Percentiles rank a stretch among this genome's conserved stretches.
phyloP scores from a whole-genome alignment of 2,329 filamentous ascomycete species.

The Emmonsia crescens region DNA sequence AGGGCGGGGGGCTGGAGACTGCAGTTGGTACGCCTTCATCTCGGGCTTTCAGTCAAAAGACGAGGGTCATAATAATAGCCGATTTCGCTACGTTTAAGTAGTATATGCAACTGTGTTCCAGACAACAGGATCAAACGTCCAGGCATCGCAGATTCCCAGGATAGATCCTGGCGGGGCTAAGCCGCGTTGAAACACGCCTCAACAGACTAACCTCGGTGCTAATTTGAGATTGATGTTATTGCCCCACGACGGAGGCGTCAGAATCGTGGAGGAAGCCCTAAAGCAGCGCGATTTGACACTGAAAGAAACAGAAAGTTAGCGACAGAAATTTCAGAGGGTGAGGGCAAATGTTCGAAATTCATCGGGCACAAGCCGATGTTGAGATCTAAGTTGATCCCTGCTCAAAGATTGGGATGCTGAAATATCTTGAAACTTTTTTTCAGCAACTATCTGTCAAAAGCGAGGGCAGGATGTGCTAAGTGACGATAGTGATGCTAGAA shows the following conservation, averaged over 20 bases:
- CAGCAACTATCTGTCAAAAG: background rate
- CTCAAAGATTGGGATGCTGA: background rate
- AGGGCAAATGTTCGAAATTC: background rate
- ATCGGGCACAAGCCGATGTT: background rate
- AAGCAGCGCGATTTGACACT: background rate
- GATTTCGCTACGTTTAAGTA: background rate
- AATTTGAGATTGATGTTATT: background rate
- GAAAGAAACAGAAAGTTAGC: background rate
- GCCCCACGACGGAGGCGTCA: background rate
- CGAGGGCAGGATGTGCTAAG: background rate
- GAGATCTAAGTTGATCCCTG: background rate
- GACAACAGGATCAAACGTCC: background rate
- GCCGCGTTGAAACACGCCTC: slow-evolving; percentile 3
- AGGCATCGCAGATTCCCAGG: background rate
- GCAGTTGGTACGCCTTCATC: background rate
- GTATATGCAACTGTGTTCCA: background rate
- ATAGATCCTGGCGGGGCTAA: background rate
- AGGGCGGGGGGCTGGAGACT: background rate
- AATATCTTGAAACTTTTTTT: background rate
- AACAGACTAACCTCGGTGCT: background rate
- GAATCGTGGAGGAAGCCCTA: background rate
- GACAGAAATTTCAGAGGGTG: background rate
- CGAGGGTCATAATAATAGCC: background rate
- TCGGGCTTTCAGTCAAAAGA: background rate
- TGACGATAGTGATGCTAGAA: background rate